These are phyloP conservation scores for Triticum dicoccoides DNA, from an alignment of 176 grass and related monocot genomes.

Conservation along the genomic window DNA sequence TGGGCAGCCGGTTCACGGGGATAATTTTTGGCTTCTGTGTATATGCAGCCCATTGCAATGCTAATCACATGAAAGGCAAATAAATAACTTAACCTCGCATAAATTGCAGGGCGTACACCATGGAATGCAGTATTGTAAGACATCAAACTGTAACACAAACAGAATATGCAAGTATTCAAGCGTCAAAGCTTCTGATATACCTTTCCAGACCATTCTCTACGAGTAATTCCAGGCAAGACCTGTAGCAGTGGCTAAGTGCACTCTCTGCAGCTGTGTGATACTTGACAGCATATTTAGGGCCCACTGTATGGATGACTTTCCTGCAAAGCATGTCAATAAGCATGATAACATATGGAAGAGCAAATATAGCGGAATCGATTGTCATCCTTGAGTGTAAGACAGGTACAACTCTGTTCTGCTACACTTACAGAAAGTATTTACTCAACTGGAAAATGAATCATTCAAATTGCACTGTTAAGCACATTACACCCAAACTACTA, in stretches of 20 bases:
- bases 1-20: conserved; percentile 96
- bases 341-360: background rate
- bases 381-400: background rate
- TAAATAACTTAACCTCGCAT: conserved; percentile 18
- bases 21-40: conserved; percentile 92
- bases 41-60: conserved; percentile 95
- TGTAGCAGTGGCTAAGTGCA: conserved; percentile 96
- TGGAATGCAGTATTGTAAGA: background rate
- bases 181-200: conserved; percentile 29
- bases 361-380: background rate
- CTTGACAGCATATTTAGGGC: conserved; percentile 96
- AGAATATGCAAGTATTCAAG: conserved; percentile 4
- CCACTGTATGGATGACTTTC: conserved; percentile 96
- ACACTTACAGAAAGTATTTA: background rate
- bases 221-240: conserved; percentile 90
- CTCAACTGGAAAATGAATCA: background rate
- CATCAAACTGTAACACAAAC: conserved; percentile 2
- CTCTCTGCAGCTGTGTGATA: conserved; percentile 99
- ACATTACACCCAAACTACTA: background rate
- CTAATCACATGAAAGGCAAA: conserved; percentile 49
- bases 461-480: background rate
- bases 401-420: background rate
- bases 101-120: background rate
- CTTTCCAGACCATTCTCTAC: conserved; percentile 93
- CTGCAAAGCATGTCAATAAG: conserved; percentile 38